Percentiles rank a stretch among this genome's conserved stretches.
These are phyloP conservation scores for Stachybotrys elegans DNA, from an alignment of 2,329 filamentous ascomycete genomes.

Conservation along the genomic window DNA sequence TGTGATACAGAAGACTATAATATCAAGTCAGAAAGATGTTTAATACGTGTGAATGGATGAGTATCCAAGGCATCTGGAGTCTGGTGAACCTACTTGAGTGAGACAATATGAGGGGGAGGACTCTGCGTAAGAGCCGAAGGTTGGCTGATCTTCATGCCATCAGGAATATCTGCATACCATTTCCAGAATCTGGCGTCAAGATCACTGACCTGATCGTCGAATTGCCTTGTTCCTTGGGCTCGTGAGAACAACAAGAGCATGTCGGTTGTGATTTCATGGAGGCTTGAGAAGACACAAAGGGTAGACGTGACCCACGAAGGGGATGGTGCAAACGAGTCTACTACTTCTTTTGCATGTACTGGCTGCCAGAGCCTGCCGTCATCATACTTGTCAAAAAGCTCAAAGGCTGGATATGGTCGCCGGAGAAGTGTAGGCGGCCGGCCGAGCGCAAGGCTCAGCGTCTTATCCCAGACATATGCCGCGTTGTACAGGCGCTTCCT, in stretches of 20 bases:
- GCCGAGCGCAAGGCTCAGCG: slow-evolving; percentile 13
- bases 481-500: slow-evolving; percentile 15
- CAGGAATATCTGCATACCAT: slow-evolving; percentile 6
- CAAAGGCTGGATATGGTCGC: slow-evolving; percentile 6
- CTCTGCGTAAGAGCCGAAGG: slow-evolving; percentile 3
- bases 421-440: slow-evolving; percentile 8
- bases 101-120: slow-evolving; percentile 11
- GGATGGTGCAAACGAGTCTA: slow-evolving; percentile 1
- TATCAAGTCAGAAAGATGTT: no score
- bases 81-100: slow-evolving; percentile 10
- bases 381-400: slow-evolving; percentile 13
- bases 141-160: slow-evolving; percentile 5
- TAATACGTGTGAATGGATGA: no score
- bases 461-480: slow-evolving; percentile 17
- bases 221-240: not conserved
- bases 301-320: slow-evolving; percentile 7
- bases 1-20: slow-evolving; percentile 9
- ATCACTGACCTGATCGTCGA: slow-evolving; percentile 4
- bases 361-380: slow-evolving; percentile 10
- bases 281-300: slow-evolving; percentile 10
- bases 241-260: slow-evolving; percentile 13
- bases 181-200: slow-evolving; percentile 4
- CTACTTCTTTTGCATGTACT: slow-evolving; percentile 7
- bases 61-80: no score
- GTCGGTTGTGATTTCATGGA: slow-evolving; percentile 13